phyloP scores from a whole-genome alignment of 2,329 filamentous ascomycete genomes.

The Colletotrichum simmondsii region DNA sequence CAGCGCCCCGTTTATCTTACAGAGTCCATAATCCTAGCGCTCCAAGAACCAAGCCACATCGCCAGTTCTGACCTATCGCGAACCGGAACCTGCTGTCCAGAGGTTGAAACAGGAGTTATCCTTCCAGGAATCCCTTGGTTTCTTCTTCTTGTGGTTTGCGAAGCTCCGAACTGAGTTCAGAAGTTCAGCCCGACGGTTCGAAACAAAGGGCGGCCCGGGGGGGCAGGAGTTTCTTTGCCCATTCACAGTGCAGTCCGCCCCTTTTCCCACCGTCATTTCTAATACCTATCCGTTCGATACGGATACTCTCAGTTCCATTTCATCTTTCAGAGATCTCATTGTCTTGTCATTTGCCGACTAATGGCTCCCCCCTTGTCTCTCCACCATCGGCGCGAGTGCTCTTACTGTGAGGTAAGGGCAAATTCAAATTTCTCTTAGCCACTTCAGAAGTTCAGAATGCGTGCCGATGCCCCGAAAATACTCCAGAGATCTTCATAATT shows the following conservation, averaged over 20 bases:
- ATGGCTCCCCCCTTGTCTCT: neutral
- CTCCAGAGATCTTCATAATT: constrained; percentile 33
- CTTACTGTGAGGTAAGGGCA: neutral
- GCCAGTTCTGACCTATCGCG: neutral
- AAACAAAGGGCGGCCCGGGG: constrained; percentile 5
- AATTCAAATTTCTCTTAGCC: constrained; percentile 5
- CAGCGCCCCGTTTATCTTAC: neutral
- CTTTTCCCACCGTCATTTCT: constrained; percentile 5
- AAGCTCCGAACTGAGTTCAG: constrained; percentile 1
- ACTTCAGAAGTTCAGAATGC: neutral
- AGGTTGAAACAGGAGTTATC: constrained; percentile 27
- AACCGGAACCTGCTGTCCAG: neutral
- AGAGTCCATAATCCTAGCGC: neutral
- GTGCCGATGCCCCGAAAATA: constrained; percentile 12
- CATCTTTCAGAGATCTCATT: neutral
- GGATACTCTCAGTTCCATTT: neutral
- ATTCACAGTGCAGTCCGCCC: neutral
- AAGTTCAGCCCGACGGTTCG: constrained; percentile 18
- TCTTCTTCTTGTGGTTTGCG: neutral
- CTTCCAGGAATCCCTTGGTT: constrained; percentile 5
- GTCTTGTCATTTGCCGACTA: neutral
- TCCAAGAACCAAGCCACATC: neutral
- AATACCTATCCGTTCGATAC: neutral
- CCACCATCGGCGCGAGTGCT: neutral
- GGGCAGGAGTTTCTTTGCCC: neutral